A percentile compares a stretch with the other conserved stretches of the same genome.
phyloP scores from a whole-genome alignment of 257 asterid genomes.

The Solanum rostratum region DNA sequence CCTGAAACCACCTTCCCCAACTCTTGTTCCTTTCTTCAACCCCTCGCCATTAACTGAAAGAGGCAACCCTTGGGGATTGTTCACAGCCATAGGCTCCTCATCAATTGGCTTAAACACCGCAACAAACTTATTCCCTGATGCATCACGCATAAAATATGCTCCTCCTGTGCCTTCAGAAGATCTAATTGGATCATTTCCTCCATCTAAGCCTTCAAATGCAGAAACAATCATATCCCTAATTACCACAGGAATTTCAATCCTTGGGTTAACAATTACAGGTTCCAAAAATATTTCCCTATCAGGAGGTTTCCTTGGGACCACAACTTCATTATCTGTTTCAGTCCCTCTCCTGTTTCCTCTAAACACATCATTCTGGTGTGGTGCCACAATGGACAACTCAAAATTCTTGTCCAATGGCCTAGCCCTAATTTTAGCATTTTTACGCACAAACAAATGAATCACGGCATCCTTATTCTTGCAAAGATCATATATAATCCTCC shows the following conservation, averaged over 20 bases:
- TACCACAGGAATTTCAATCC: slow-evolving; percentile 7
- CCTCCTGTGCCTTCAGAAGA: slow-evolving; percentile 12
- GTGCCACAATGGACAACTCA: slow-evolving; percentile 12
- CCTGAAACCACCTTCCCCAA: slow-evolving; percentile 14
- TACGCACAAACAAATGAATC: slow-evolving; percentile 18
- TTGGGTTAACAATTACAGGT: slow-evolving; percentile 15
- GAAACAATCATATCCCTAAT: slow-evolving; percentile 9
- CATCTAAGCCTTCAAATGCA: slow-evolving; percentile 13
- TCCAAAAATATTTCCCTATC: slow-evolving; percentile 12
- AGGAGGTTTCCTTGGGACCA: slow-evolving; percentile 7
- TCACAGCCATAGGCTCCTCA: slow-evolving; percentile 15
- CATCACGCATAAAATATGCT: slow-evolving; percentile 9
- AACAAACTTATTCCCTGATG: slow-evolving; percentile 7
- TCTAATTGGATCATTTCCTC: slow-evolving; percentile 7
- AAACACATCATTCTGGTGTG: slow-evolving; percentile 3
- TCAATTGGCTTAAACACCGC: slow-evolving; percentile 14
- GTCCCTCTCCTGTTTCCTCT: not conserved
- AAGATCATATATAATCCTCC: slow-evolving; percentile 12
- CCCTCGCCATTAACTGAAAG: slow-evolving; percentile 8
- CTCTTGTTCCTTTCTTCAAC: slow-evolving; percentile 12
- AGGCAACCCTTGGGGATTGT: slow-evolving; percentile 9
- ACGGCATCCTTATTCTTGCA: slow-evolving; percentile 14
- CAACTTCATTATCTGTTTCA: not conserved
- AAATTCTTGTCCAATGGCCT: slow-evolving; percentile 17
- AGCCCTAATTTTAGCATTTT: slow-evolving; percentile 13